Evolutionary conservation across 2,329 filamentous ascomycete genomes (phyloP), one percentile per base, ranked within the genome.

Genomic region (Ceratocystis papillata): DNA sequence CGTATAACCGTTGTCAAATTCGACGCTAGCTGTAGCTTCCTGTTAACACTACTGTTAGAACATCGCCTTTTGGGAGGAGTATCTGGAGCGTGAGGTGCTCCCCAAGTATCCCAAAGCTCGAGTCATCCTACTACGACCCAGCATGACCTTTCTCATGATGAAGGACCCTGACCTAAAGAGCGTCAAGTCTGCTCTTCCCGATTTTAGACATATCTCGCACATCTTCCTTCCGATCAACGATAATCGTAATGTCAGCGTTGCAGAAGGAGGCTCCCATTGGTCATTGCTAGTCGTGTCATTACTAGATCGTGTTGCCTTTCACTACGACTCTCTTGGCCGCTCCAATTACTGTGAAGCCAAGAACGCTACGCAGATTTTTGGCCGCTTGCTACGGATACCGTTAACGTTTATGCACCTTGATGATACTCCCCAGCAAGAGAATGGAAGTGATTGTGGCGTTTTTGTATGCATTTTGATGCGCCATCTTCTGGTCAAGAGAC

Each of bases 31-130:
- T n/a, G 1, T 8, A 44, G 50, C n/a, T 15, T 10, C n/a, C 20
- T 37, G 61, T 50, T 67, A 45, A 5, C 41, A 12, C 41, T 46
- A 5, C 44, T n/a, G 17, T n/a, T 22, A 93, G 89, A 92, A 91
- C 71, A 97, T 99, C 70, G 87, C 90, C 63, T 97, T 99, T 74
- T 99, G 94, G 93, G 89, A 97, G 81, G 93, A 97, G 82, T 96
- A 89, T 74, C 85, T 99, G 70, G 94, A 99, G 76, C 89, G 86
- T 69, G 93, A 97, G 78, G 86, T 90, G 68, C 86, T 99, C 33
- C 79, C 80, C 37, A 83, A 85, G 71, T 96, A 88, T 73, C 89
- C 89, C 8, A 86, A 89, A 73, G 90, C 90, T 22, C 84, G 90
- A 69, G 96, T 99, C 74, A 82, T 93, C 68, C 88, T 99, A 66